Conservation (phyloP, 2,329 filamentous ascomycete species). For the Neofusicoccum parvum region DNA sequence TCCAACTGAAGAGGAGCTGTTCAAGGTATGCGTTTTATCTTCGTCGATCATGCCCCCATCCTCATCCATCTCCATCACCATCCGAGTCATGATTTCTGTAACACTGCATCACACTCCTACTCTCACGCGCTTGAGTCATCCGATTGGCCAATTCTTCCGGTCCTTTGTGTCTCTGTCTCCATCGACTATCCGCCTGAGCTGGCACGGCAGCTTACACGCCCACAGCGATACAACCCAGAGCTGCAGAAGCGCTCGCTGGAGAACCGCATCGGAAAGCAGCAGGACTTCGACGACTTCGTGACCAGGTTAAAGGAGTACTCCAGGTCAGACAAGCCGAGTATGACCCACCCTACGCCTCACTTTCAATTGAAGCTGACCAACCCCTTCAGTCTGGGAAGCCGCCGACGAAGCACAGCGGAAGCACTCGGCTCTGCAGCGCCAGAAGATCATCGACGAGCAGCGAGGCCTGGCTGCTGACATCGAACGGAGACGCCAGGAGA, state of each 20-base stretch:
- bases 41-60: neutral
- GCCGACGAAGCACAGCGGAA: constrained; percentile 21
- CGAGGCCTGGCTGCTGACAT: constrained; percentile 34
- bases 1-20: constrained; percentile 89
- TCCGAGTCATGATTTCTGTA: neutral
- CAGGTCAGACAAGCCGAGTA: constrained; percentile 90
- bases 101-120: neutral
- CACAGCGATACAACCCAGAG: constrained; percentile 84
- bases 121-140: neutral
- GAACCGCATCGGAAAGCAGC: constrained; percentile 70
- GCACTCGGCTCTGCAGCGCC: constrained; percentile 24
- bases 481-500: constrained; percentile 37
- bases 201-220: neutral
- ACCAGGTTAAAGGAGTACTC: constrained; percentile 81
- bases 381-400: constrained; percentile 23
- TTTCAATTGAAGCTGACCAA: neutral
- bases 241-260: constrained; percentile 88
- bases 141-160: neutral
- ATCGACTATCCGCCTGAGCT: neutral
- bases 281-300: constrained; percentile 91
- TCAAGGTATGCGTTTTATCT: constrained; percentile 54
- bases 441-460: constrained; percentile 35
- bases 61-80: neutral
- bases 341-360: constrained; percentile 36
- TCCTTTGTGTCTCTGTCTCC: neutral